Base-by-base conservation (phyloP, 2,329 filamentous ascomycete species). In the Nigrospora osmanthi region DNA sequence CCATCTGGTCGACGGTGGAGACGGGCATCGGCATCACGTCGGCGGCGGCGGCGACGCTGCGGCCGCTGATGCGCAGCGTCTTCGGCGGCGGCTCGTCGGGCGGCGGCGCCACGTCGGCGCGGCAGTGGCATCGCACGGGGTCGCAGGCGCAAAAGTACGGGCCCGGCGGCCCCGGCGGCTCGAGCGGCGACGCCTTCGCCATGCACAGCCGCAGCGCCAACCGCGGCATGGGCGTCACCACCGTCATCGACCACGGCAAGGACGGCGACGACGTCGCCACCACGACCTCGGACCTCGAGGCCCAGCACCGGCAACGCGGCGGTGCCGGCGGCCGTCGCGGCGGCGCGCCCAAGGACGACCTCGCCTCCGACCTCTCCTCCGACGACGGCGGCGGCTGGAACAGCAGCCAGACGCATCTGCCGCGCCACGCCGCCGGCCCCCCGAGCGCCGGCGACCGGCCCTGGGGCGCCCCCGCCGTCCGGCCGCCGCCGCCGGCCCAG, bases 1-100 rank as follows among this genome's bases (percentile, higher is more conserved):
- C 67, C 15, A 66, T 72, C 45, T 72, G 68, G 68, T 70, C 65
- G 1, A 70, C 69, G 16, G 60, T 70, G 34, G 69, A 72, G 49
- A 65, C 64, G 5, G 66, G 66, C 5, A 62, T 71, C 34, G 68
- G 64, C 31, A 67, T 71, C 35, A 63, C 60, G 1, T 65, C 68
- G 9, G 60, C 65, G 6, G 61, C 56, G 1, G 43, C 66, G 2
- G 68, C 68, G 6, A 71, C 68, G 1, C 62, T 71, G 1, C 57
- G 59, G 12, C 66, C 67, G 2, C 63, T 68, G 11, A 57, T 68
- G 34, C 47, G 42, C 19, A 38, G 30, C 23, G 41, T 43, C 32
- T 51, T 49, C 19, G 45, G 48, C 31, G 44, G 43, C 12, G 47
- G 45, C 11, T 51, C 49, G 3, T 49, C 47, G 12, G 45, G 44